Conservation (phyloP, 768 basidiomycete species). For the Austroboletus eburneus region DNA sequence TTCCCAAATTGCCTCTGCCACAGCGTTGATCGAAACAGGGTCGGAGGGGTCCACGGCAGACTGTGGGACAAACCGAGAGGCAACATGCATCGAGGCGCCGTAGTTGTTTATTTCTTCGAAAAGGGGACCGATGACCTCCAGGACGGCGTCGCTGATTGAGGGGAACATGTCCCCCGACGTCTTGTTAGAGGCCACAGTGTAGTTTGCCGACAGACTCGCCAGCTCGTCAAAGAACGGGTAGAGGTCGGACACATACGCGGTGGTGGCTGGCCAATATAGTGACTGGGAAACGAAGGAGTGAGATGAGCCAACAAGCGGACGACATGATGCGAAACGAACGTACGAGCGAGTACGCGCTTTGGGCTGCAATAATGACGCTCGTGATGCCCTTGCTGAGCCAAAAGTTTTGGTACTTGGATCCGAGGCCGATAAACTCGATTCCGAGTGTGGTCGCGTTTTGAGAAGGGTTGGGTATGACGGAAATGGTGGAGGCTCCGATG, state of each 20-base stretch:
- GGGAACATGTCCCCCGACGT: slow-evolving; percentile 15
- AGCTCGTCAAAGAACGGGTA: slow-evolving; percentile 18
- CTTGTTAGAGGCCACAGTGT: slow-evolving; percentile 13
- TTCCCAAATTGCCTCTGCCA: slow-evolving; percentile 17
- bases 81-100: slow-evolving; percentile 12
- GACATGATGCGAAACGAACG: background rate
- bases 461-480: slow-evolving; percentile 7
- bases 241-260: slow-evolving; percentile 4
- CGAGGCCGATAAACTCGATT: slow-evolving; percentile 16
- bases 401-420: slow-evolving; percentile 17
- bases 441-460: slow-evolving; percentile 12
- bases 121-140: slow-evolving; percentile 7
- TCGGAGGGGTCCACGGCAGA: slow-evolving; percentile 12
- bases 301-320: background rate
- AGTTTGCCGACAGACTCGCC: slow-evolving; percentile 6
- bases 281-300: slow-evolving; percentile 2
- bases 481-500: slow-evolving; percentile 12
- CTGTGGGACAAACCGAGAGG: slow-evolving; percentile 19
- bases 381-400: slow-evolving; percentile 14
- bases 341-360: slow-evolving; percentile 14
- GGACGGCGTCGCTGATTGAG: slow-evolving; percentile 6
- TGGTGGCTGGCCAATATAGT: slow-evolving; percentile 13
- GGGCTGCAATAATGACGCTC: background rate
- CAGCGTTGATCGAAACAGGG: slow-evolving; percentile 5
- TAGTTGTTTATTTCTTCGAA: slow-evolving; percentile 11